Evolutionary conservation across 257 asterid species (phyloP).

Genomic region (Forsythia suspensa): DNA sequence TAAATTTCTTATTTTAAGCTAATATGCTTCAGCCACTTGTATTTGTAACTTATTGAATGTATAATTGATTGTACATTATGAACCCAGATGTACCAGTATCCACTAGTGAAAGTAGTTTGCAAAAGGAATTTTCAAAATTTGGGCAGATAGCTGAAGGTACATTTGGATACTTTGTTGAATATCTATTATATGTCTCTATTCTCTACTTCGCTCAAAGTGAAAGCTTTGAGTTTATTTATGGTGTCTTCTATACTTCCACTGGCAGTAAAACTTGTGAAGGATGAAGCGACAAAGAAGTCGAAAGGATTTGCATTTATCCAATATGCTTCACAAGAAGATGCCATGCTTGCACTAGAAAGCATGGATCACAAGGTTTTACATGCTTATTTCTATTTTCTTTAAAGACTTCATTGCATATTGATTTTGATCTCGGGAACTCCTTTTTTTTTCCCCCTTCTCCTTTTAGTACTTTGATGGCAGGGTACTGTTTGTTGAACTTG

Average conservation of each 20-base stretch:
- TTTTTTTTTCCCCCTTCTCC: neutral
- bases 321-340: conserved; percentile 59
- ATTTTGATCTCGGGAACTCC: neutral
- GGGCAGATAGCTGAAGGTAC: conserved; percentile 70
- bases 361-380: conserved; percentile 61
- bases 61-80: conserved; percentile 7
- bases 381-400: neutral
- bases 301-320: conserved; percentile 68
- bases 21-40: neutral
- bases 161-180: neutral
- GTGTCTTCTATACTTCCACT: neutral
- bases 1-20: neutral
- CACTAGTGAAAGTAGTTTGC: conserved; percentile 41
- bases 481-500: conserved; percentile 49
- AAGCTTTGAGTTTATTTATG: neutral
- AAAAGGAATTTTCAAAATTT: conserved; percentile 54
- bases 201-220: neutral
- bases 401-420: neutral
- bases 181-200: neutral
- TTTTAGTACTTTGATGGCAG: conserved; percentile 50
- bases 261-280: conserved; percentile 51
- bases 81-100: conserved; percentile 56
- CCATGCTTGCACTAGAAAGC: conserved; percentile 58
- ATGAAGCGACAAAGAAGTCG: conserved; percentile 43
- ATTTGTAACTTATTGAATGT: neutral